phyloP scores from a whole-genome alignment of 768 basidiomycete genomes.

The Boletales sp. region DNA sequence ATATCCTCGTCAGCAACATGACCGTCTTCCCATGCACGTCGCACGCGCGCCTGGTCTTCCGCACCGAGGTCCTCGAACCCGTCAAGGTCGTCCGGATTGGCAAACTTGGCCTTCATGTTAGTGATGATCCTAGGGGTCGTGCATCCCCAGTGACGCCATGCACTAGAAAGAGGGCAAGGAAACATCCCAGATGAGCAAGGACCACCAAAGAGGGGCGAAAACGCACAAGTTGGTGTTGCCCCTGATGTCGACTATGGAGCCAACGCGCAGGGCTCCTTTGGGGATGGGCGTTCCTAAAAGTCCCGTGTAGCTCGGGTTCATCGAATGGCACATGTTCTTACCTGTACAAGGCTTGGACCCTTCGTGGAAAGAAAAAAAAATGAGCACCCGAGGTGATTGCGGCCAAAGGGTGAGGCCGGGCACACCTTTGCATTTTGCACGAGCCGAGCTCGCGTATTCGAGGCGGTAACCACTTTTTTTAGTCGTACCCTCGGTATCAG shows the following conservation, averaged over 20 bases:
- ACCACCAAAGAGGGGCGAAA: background rate
- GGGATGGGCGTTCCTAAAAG: slow-evolving; percentile 59
- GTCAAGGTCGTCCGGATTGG: slow-evolving; percentile 67
- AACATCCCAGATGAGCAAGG: background rate
- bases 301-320: background rate
- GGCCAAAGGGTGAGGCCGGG: slow-evolving; percentile 10
- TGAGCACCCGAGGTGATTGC: slow-evolving; percentile 17
- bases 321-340: slow-evolving; percentile 27
- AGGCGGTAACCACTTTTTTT: slow-evolving; percentile 61
- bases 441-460: slow-evolving; percentile 65
- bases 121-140: slow-evolving; percentile 61
- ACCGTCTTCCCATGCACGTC: slow-evolving; percentile 71
- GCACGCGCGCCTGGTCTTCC: slow-evolving; percentile 69
- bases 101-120: slow-evolving; percentile 66
- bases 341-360: slow-evolving; percentile 77
- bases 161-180: slow-evolving; percentile 34
- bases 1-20: slow-evolving; percentile 83
- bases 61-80: slow-evolving; percentile 72
- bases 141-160: slow-evolving; percentile 93
- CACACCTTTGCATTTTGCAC: slow-evolving; percentile 79
- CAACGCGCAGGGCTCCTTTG: slow-evolving; percentile 74
- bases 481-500: slow-evolving; percentile 33
- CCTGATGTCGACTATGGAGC: slow-evolving; percentile 68
- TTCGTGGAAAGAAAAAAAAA: slow-evolving; percentile 30
- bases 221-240: slow-evolving; percentile 68